Conservation (phyloP, 331 rosid species). For the Quercus phellos region DNA sequence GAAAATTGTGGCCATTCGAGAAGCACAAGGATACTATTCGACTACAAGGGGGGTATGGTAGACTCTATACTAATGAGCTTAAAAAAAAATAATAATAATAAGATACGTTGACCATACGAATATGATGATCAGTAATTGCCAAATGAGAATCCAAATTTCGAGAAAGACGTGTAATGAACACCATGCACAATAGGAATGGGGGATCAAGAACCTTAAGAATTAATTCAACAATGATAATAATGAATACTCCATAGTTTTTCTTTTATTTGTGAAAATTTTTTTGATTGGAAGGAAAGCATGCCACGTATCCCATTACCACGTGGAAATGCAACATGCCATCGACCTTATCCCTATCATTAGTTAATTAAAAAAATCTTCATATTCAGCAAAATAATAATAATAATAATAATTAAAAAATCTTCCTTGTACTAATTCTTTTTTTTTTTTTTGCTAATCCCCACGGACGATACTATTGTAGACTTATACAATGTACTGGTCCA, state of each 20-base stretch:
- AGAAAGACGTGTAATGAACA: neutral
- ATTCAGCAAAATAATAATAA: no score
- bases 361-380: neutral
- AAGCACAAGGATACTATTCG: neutral
- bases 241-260: neutral
- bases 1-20: neutral
- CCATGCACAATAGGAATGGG: neutral
- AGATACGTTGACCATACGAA: neutral
- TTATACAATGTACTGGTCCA: neutral
- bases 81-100: neutral
- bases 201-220: neutral
- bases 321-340: slow-evolving; percentile 32
- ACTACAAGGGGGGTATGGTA: neutral
- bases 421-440: neutral
- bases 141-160: neutral
- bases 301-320: slow-evolving; percentile 39
- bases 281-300: slow-evolving; percentile 15
- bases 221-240: neutral
- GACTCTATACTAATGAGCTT: neutral
- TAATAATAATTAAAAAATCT: neutral
- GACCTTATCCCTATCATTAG: slow-evolving; percentile 26
- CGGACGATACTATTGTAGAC: neutral
- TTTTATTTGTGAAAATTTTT: neutral
- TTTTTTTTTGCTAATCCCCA: neutral
- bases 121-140: neutral